A percentile compares a stretch with the other conserved stretches of the same genome.
Evolutionary conservation across 306 rosid genomes (phyloP).

Genomic region (Ziziphus jujuba): DNA sequence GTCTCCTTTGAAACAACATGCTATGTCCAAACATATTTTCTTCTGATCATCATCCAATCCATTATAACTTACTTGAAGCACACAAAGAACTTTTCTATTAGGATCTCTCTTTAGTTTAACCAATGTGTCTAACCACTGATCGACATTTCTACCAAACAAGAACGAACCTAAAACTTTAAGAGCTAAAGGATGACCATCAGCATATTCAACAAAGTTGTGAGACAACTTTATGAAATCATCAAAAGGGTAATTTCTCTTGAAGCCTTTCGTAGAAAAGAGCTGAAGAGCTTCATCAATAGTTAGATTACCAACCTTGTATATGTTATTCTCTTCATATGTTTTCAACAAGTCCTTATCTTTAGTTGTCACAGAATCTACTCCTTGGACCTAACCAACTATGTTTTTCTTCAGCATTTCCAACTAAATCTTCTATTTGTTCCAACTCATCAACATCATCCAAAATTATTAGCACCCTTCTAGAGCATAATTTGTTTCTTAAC

Average conservation of each 20-base stretch:
- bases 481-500: neutral
- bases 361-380: slow-evolving; percentile 36
- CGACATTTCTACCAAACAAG: neutral
- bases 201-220: slow-evolving; percentile 11
- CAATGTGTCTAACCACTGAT: too few species aligned
- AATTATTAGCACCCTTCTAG: slow-evolving; percentile 8
- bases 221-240: neutral
- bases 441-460: slow-evolving; percentile 27
- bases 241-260: slow-evolving; percentile 1
- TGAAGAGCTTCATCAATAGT: slow-evolving; percentile 23
- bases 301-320: slow-evolving; percentile 23
- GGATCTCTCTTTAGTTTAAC: neutral
- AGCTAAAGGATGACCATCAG: slow-evolving; percentile 33
- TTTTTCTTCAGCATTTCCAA: slow-evolving; percentile 5
- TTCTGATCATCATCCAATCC: slow-evolving; percentile 6
- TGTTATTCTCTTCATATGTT: slow-evolving; percentile 2
- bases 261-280: slow-evolving; percentile 32
- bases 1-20: neutral
- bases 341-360: slow-evolving; percentile 20
- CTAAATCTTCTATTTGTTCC: slow-evolving; percentile 25
- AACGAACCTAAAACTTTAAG: slow-evolving; percentile 13
- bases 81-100: neutral
- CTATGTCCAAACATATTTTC: neutral
- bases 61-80: slow-evolving; percentile 28
- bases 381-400: slow-evolving; percentile 35